Evolutionary conservation across 202 grass and related monocot species (phyloP).

Genomic region (Bolboschoenoplectus hybrid): DNA sequence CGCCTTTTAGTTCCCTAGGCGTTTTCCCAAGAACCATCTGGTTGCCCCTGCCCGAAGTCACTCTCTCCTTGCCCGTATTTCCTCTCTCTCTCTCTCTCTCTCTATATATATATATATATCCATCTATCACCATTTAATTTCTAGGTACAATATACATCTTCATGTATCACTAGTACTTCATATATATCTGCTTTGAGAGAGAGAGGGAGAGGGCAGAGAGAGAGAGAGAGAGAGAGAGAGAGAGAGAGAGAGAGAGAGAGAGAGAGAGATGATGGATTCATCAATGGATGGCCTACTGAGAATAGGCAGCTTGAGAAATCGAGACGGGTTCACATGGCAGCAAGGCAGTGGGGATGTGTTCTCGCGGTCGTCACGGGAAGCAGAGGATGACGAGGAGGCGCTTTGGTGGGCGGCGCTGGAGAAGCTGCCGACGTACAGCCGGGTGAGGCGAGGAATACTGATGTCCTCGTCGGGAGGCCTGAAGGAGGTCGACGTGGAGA

Average conservation of each 20-base stretch:
- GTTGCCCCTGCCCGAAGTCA: neutral
- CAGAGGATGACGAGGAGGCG: conserved; percentile 51
- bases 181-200: neutral
- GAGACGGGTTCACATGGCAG: conserved; percentile 21
- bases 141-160: neutral
- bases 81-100: neutral
- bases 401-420: conserved; percentile 47
- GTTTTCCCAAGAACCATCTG: neutral
- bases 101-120: neutral
- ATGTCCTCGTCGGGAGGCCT: neutral
- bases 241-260: neutral
- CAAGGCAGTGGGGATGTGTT: conserved; percentile 12
- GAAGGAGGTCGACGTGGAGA: conserved; percentile 40
- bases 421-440: conserved; percentile 49
- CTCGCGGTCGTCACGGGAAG: conserved; percentile 33
- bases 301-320: neutral
- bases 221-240: neutral
- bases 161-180: neutral
- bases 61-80: neutral
- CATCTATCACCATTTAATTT: neutral
- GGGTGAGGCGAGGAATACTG: conserved; percentile 40
- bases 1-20: neutral
- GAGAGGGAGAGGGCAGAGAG: neutral
- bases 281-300: neutral
- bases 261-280: neutral